phyloP scores from a whole-genome alignment of 805 yeast species.

The Wickerhamomyces tratensis region DNA sequence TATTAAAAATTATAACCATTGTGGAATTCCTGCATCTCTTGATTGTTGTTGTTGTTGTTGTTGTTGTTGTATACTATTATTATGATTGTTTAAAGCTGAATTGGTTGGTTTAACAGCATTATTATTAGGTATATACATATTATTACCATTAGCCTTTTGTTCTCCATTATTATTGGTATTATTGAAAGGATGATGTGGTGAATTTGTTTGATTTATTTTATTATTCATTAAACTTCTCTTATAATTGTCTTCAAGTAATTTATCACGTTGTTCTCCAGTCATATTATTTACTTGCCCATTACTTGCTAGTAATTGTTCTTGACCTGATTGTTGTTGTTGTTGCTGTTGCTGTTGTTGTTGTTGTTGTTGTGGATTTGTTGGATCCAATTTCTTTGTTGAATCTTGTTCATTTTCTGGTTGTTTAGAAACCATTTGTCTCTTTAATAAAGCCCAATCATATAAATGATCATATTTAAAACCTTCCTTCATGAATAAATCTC shows the following conservation, averaged over 20 bases:
- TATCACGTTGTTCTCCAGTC: too few species aligned
- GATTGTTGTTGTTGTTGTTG: slow-evolving; percentile 6
- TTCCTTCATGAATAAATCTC: slow-evolving; percentile 82
- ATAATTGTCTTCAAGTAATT: too few species aligned
- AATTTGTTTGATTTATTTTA: too few species aligned
- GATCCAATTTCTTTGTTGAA: slow-evolving; percentile 10
- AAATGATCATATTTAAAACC: slow-evolving; percentile 89
- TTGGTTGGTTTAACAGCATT: too few species aligned
- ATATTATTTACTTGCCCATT: too few species aligned
- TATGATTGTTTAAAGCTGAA: too few species aligned
- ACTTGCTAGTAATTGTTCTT: slow-evolving; percentile 1
- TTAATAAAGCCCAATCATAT: slow-evolving; percentile 93
- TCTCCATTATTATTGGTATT: too few species aligned
- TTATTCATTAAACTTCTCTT: too few species aligned
- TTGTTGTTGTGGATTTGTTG: slow-evolving; percentile 3
- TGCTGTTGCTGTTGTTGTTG: slow-evolving; percentile 6
- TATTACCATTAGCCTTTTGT: too few species aligned
- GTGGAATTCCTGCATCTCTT: slow-evolving; percentile 7
- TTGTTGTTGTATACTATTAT: too few species aligned
- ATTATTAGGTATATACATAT: too few species aligned
- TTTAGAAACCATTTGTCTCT: slow-evolving; percentile 49
- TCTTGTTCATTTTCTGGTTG: slow-evolving; percentile 25
- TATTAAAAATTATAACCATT: slow-evolving; percentile 15
- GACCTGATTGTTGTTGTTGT: slow-evolving; percentile 13
- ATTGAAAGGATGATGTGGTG: too few species aligned